Base-by-base conservation (phyloP, 106 monocot genomes). In the Dendrobium catenatum region DNA sequence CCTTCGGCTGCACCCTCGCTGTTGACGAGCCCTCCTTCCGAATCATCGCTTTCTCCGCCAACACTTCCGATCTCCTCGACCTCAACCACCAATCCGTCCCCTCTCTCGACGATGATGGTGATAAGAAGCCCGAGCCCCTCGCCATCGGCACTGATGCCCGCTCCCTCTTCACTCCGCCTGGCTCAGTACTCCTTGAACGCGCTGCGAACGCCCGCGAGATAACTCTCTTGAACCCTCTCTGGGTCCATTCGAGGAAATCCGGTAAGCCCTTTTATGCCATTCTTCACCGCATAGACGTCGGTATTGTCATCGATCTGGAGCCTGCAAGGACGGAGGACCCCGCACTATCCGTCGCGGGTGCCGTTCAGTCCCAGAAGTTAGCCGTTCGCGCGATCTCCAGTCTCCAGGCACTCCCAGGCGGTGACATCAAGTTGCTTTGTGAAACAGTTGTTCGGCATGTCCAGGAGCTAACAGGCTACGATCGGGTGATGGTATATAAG, bases 311-410 rank as follows among this genome's bases (percentile, higher is more conserved):
- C 55, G 96, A 96, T 72, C 89, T 96, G 40, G 96, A 96, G 73
- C 96, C 96, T 22, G 90, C 96, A 5, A 78, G 87, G 17, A 64
- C 93, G 2, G 93, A 93, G 82, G 96, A 96, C 59, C 93, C 96
- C 11, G 87, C 91, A 1, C 86, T 96, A 59, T 93, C 93, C 33
- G 89, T 93, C 42, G 93, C 93, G 37, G 96, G 93, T 18, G 96
- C 93, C 31, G 93, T 96, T n/a, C 93, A 96, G 79, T 96, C 96
- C 0, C 96, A 96, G 88, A 93, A 96, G 82, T 89, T 96, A 67
- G 96, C 93, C 2, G 91, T 96, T 42, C 88, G 91, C 29, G 96
- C 96, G 16, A 93, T 96, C 61, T 96, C 96, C 27, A 78, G 85
- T 4, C 85, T 96, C 19, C 96, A 96, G 84, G 83, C 96, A 0